A percentile compares a stretch with the other conserved stretches of the same genome.
These are phyloP conservation scores for Ceriops zippeliana DNA, from an alignment of 345 rosid species.

Conservation along the genomic window DNA sequence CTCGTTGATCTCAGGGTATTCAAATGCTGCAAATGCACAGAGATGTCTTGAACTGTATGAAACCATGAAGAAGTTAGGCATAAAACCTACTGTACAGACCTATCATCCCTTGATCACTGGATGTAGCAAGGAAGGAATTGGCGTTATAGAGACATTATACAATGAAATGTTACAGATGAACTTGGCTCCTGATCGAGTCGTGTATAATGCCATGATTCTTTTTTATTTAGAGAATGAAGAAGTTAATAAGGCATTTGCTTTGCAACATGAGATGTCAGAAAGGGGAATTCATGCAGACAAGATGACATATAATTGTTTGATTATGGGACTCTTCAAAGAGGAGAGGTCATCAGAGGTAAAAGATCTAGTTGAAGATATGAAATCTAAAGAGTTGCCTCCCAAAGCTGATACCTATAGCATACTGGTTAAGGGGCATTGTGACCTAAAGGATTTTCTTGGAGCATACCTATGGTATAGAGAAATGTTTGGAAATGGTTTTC, in stretches of 20 bases:
- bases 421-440: slow-evolving; percentile 57
- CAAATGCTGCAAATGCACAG: slow-evolving; percentile 38
- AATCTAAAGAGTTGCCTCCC: slow-evolving; percentile 38
- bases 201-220: slow-evolving; percentile 54
- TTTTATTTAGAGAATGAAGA: slow-evolving; percentile 50
- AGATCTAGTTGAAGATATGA: slow-evolving; percentile 55
- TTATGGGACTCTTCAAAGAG: slow-evolving; percentile 45
- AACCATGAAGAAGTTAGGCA: slow-evolving; percentile 54
- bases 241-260: slow-evolving; percentile 41
- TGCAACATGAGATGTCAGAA: slow-evolving; percentile 52
- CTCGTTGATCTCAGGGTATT: slow-evolving; percentile 66
- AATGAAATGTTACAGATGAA: slow-evolving; percentile 48
- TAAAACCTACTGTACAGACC: slow-evolving; percentile 53
- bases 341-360: slow-evolving; percentile 41
- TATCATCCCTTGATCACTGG: slow-evolving; percentile 53
- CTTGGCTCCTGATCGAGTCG: slow-evolving; percentile 52
- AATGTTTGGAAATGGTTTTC: slow-evolving; percentile 57
- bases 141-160: slow-evolving; percentile 43
- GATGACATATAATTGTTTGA: slow-evolving; percentile 65
- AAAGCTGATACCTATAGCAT: slow-evolving; percentile 68
- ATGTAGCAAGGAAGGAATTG: slow-evolving; percentile 47
- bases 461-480: slow-evolving; percentile 73
- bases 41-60: slow-evolving; percentile 63
- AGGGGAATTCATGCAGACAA: slow-evolving; percentile 49
- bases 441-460: slow-evolving; percentile 41